phyloP scores from a whole-genome alignment of 1,284 basidiomycete genomes.

The Trametes sp. region DNA sequence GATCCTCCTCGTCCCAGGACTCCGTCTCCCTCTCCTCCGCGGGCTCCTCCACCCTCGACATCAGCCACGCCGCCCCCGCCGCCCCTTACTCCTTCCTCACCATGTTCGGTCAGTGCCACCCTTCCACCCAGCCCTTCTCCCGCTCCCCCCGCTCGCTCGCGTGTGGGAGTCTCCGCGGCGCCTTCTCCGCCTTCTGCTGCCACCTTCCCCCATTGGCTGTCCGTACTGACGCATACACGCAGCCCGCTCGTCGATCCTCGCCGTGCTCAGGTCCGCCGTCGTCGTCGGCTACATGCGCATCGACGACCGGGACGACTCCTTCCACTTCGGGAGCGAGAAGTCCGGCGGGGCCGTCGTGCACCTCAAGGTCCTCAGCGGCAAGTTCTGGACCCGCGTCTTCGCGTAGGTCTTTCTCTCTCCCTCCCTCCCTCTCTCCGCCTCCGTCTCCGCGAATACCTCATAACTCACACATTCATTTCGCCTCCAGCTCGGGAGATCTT shows the following conservation, averaged over 20 bases:
- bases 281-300: slow-evolving; percentile 67
- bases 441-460: neutral
- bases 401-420: slow-evolving; percentile 52
- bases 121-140: neutral
- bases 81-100: slow-evolving; percentile 29
- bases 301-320: slow-evolving; percentile 63
- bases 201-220: neutral
- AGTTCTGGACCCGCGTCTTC: slow-evolving; percentile 84
- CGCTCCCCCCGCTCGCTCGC: neutral
- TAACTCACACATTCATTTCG: neutral
- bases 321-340: slow-evolving; percentile 62
- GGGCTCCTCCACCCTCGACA: slow-evolving; percentile 21
- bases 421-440: slow-evolving; percentile 3
- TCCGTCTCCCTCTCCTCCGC: slow-evolving; percentile 23
- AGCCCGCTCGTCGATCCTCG: slow-evolving; percentile 72
- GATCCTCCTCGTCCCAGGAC: slow-evolving; percentile 24
- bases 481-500: slow-evolving; percentile 68
- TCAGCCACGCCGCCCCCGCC: slow-evolving; percentile 12
- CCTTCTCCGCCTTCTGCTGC: slow-evolving; percentile 1
- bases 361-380: slow-evolving; percentile 70
- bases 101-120: slow-evolving; percentile 29
- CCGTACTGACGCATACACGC: slow-evolving; percentile 12
- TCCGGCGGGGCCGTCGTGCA: slow-evolving; percentile 65
- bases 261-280: slow-evolving; percentile 66
- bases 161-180: neutral